These are phyloP conservation scores for Globisporangium uncinulatum DNA, from an alignment of 352 stramenopile genomes.

Conservation along the genomic window DNA sequence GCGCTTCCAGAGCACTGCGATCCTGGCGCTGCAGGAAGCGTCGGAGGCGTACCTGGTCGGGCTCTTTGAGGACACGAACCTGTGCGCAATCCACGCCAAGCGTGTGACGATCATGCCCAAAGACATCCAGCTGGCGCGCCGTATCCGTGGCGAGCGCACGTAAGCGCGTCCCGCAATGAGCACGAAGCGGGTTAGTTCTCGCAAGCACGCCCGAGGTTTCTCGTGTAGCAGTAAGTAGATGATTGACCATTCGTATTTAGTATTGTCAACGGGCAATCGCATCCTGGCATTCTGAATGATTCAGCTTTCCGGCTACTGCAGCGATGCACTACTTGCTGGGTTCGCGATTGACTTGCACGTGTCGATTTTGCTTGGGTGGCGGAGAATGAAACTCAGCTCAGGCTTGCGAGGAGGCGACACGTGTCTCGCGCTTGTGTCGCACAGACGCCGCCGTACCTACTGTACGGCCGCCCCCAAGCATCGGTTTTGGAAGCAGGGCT, in stretches of 20 bases:
- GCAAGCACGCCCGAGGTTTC: not conserved
- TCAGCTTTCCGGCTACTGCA: not conserved
- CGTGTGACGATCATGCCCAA: constrained; percentile 94
- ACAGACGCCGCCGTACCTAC: not conserved
- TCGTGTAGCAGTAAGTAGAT: not conserved
- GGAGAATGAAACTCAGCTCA: not conserved
- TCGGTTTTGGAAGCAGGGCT: too few relatives aligned
- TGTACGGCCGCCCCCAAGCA: not conserved
- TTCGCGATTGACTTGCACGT: too few relatives aligned
- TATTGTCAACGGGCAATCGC: not conserved
- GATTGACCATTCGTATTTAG: not conserved
- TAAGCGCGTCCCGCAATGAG: too few relatives aligned
- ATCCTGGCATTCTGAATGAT: not conserved
- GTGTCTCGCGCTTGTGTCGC: not conserved
- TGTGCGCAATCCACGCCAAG: constrained; percentile 95
- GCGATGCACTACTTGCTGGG: not conserved
- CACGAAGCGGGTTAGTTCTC: too few relatives aligned
- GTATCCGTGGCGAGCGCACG: constrained; percentile 89
- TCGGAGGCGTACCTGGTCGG: constrained; percentile 93
- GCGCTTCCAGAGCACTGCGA: constrained; percentile 89
- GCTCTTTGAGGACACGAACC: constrained; percentile 95
- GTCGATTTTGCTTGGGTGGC: not conserved
- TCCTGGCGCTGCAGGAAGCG: constrained; percentile 92
- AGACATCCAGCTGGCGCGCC: constrained; percentile 91
- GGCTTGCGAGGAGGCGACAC: not conserved